phyloP scores from a whole-genome alignment of 73 alveolate genomes.

The Paramecium pentaurelia region DNA sequence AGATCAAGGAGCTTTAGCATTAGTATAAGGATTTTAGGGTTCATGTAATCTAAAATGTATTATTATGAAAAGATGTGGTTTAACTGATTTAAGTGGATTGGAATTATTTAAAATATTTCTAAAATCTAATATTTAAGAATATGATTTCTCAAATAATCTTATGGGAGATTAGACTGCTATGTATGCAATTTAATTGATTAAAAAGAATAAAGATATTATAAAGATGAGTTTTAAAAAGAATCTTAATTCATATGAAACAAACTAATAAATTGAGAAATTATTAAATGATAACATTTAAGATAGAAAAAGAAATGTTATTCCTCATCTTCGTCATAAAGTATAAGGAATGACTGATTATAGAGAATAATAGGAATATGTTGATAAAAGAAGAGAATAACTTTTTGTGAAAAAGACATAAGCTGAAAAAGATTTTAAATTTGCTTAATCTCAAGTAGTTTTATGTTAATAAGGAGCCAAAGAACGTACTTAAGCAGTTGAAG shows the following conservation, averaged over 20 bases:
- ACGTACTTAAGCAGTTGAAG: neutral
- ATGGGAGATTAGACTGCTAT: conserved; percentile 25
- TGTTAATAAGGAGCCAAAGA: neutral
- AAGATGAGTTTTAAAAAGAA: neutral
- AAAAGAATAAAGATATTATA: neutral
- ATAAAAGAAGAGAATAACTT: neutral
- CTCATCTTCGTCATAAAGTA: neutral
- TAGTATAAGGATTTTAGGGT: neutral
- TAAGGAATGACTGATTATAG: neutral
- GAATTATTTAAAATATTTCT: conserved; percentile 20
- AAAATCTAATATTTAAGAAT: neutral
- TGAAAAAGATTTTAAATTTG: neutral
- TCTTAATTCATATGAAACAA: conserved; percentile 42
- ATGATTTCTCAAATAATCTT: conserved; percentile 12
- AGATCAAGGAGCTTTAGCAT: neutral
- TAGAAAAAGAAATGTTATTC: neutral
- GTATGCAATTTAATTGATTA: conserved; percentile 14
- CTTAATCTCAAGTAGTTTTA: neutral
- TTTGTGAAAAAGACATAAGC: neutral
- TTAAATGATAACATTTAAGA: neutral
- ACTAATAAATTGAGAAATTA: neutral
- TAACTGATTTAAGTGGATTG: conserved; percentile 3
- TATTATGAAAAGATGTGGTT: neutral
- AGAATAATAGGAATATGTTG: neutral
- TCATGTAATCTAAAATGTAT: neutral